These are phyloP conservation scores for Hordeum marinum DNA, from an alignment of 176 grass and related monocot genomes.

Conservation along the genomic window DNA sequence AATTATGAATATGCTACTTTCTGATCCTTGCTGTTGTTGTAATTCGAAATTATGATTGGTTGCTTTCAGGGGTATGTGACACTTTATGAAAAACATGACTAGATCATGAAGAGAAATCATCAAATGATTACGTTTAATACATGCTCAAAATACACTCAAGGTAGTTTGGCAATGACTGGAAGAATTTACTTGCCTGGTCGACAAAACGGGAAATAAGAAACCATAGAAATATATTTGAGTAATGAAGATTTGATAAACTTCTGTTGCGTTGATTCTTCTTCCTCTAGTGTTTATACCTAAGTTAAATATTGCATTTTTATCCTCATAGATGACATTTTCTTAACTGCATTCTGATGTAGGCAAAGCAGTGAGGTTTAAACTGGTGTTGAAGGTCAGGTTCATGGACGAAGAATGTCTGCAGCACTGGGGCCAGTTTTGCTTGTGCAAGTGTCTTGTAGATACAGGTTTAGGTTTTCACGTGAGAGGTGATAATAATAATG, in stretches of 20 bases:
- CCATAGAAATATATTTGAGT: neutral
- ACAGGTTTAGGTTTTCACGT: conserved; percentile 30
- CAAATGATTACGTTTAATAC: neutral
- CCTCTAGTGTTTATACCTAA: neutral
- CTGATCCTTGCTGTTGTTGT: neutral
- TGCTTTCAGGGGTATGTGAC: neutral
- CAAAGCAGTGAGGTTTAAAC: conserved; percentile 40
- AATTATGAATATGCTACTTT: neutral
- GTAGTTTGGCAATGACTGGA: neutral
- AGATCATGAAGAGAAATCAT: neutral
- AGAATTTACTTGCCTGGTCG: neutral
- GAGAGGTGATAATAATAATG: conserved; percentile 28
- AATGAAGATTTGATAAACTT: neutral
- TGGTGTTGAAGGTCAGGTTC: neutral
- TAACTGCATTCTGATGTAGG: conserved; percentile 25
- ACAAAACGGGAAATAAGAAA: neutral
- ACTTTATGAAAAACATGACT: neutral
- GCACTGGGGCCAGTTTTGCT: conserved; percentile 43
- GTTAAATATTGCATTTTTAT: neutral
- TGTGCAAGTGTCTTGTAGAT: conserved; percentile 44
- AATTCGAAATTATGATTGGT: conserved; percentile 3
- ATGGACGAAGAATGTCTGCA: conserved; percentile 23
- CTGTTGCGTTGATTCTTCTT: neutral
- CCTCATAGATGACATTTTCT: conserved; percentile 4
- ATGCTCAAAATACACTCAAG: neutral